A percentile compares a stretch with the other conserved stretches of the same genome.
Evolutionary conservation across 1,139 yeast species (phyloP).

Genomic region (Meyerozyma smithsonii): DNA sequence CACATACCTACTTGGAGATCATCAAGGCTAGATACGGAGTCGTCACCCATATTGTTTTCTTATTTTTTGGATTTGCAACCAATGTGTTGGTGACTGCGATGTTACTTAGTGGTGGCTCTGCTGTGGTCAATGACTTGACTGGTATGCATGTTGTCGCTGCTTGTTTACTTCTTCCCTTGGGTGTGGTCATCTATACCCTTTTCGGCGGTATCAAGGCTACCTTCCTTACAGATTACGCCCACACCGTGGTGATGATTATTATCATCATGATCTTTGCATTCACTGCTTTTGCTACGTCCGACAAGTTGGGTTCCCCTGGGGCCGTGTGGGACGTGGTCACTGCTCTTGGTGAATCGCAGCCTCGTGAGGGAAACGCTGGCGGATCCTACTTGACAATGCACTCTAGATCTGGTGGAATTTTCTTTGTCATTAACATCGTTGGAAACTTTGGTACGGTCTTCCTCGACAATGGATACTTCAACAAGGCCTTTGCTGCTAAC

Average conservation of each 20-base stretch:
- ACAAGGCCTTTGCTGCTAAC: conserved; percentile 82
- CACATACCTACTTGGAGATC: conserved; percentile 73
- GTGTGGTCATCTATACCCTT: conserved; percentile 76
- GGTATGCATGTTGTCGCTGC: conserved; percentile 85
- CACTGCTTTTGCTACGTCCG: conserved; percentile 55
- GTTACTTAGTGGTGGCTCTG: conserved; percentile 84
- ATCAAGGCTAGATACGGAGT: conserved; percentile 68
- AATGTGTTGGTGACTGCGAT: conserved; percentile 83
- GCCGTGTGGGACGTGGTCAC: conserved; percentile 67
- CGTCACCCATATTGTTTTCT: conserved; percentile 59
- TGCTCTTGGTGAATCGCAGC: conserved; percentile 50
- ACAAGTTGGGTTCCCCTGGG: conserved; percentile 75
- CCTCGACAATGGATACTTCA: conserved; percentile 86
- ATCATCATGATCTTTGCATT: conserved; percentile 62
- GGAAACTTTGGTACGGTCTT: conserved; percentile 91
- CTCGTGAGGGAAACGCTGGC: conserved; percentile 74
- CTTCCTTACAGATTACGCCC: conserved; percentile 81
- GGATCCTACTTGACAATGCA: conserved; percentile 75
- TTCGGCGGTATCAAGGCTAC: conserved; percentile 92
- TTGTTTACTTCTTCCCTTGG: conserved; percentile 74
- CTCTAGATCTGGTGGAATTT: conserved; percentile 73
- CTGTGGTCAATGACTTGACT: conserved; percentile 69
- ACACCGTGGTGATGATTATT: conserved; percentile 58
- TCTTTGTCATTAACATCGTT: conserved; percentile 75
- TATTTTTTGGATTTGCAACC: conserved; percentile 81